phyloP scores from a whole-genome alignment of 2,329 filamentous ascomycete species.

The Cladosporium velox region DNA sequence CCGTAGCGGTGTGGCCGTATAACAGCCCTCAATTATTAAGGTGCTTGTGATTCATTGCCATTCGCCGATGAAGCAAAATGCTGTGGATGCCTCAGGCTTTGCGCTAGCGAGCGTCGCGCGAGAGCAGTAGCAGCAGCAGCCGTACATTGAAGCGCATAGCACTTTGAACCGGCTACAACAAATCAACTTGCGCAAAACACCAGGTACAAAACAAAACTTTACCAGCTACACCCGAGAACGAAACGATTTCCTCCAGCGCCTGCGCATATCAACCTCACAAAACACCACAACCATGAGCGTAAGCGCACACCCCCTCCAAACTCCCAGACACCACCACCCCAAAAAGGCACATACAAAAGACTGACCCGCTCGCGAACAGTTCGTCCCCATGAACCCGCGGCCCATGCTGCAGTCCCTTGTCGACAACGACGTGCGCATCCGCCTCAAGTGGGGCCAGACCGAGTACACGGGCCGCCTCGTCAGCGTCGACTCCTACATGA shows the following conservation, averaged over 20 bases:
- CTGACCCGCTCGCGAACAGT: slow-evolving; percentile 41
- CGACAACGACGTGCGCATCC: slow-evolving; percentile 85
- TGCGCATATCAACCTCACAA: background rate
- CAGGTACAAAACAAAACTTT: too few relatives aligned
- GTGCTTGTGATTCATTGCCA: background rate
- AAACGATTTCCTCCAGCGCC: background rate
- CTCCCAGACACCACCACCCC: too few relatives aligned
- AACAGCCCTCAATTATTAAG: background rate
- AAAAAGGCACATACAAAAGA: too few relatives aligned
- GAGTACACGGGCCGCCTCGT: slow-evolving; percentile 95
- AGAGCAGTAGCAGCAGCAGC: background rate
- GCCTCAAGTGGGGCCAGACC: slow-evolving; percentile 96
- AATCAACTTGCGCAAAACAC: background rate
- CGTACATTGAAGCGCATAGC: slow-evolving; percentile 3
- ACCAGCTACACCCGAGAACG: too few relatives aligned
- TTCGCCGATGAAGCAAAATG: background rate
- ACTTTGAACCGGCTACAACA: background rate
- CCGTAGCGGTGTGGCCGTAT: background rate
- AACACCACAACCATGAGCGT: slow-evolving; percentile 29
- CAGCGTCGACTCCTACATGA: slow-evolving; percentile 98
- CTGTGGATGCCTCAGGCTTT: background rate
- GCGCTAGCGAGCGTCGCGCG: background rate
- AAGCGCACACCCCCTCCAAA: slow-evolving; percentile 2
- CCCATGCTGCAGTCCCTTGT: slow-evolving; percentile 95
- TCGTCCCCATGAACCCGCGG: slow-evolving; percentile 93